Percentiles rank a stretch among this genome's conserved stretches.
Conservation (phyloP, 2,329 filamentous ascomycete species). For the Alternaria solani region DNA sequence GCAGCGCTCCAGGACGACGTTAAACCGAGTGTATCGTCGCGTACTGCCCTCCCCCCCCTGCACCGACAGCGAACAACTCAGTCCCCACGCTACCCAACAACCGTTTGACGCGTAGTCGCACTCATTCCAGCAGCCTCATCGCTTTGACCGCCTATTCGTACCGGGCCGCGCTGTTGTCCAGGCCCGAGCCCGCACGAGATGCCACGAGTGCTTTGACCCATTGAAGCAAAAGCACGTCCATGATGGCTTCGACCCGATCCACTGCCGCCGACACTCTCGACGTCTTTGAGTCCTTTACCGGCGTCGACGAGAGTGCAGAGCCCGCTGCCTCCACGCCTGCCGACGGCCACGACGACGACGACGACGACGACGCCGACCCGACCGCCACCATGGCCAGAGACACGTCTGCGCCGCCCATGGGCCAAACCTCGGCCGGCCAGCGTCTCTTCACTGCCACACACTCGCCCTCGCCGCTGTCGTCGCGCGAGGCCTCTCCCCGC, state of each 20-base stretch:
- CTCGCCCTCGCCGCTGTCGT: constrained; percentile 53
- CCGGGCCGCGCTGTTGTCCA: constrained; percentile 36
- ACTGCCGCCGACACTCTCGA: constrained; percentile 27
- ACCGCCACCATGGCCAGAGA: constrained; percentile 20
- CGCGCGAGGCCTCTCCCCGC: constrained; percentile 58
- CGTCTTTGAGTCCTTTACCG: constrained; percentile 47
- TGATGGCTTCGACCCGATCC: constrained; percentile 24
- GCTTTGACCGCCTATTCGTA: constrained; percentile 38
- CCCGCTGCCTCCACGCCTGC: constrained; percentile 29
- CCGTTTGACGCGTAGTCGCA: constrained; percentile 37
- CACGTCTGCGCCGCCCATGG: constrained; percentile 27
- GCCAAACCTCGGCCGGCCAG: constrained; percentile 34
- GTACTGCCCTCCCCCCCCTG: constrained; percentile 17
- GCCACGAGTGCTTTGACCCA: constrained; percentile 37
- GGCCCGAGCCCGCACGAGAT: constrained; percentile 39
- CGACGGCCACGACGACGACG: constrained; percentile 15
- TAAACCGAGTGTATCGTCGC: constrained; percentile 2
- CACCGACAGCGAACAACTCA: constrained; percentile 24
- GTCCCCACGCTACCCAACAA: constrained; percentile 31
- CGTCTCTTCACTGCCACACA: constrained; percentile 43
- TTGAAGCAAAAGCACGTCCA: constrained; percentile 30
- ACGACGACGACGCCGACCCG: constrained; percentile 16
- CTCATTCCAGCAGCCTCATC: constrained; percentile 25
- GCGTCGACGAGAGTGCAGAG: constrained; percentile 49
- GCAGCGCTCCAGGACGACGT: constrained; percentile 20